phyloP scores from a whole-genome alignment of 2,329 filamentous ascomycete genomes.

The Alternaria arbusti region DNA sequence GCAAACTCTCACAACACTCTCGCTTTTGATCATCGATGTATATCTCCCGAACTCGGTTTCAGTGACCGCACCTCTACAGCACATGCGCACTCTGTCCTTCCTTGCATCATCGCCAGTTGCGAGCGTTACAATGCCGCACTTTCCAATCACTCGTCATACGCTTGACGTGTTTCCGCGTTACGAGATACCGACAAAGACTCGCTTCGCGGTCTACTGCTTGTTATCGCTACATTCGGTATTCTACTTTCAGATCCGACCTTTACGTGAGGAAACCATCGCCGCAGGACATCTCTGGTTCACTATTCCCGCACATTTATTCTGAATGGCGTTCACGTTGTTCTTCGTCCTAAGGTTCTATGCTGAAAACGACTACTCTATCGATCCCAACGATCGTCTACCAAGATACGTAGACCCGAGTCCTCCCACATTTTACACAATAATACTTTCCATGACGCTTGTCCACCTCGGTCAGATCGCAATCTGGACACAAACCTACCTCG shows the following conservation, averaged over 20 bases:
- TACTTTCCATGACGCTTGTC: background rate
- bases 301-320: background rate
- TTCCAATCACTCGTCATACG: background rate
- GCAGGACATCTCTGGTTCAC: background rate
- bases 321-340: background rate
- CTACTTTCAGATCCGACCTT: background rate
- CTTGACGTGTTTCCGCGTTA: background rate
- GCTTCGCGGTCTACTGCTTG: background rate
- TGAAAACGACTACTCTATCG: rapidly evolving
- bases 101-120: background rate
- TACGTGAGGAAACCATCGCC: background rate
- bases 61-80: background rate
- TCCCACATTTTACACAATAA: background rate
- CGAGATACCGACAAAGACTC: background rate
- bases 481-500: background rate
- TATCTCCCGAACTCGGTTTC: background rate
- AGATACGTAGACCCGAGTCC: background rate
- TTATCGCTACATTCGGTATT: rapidly evolving
- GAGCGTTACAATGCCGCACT: background rate
- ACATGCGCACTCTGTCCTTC: background rate
- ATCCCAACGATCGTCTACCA: background rate
- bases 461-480: background rate
- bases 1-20: background rate
- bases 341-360: background rate
- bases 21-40: background rate